Base-by-base conservation (phyloP, 2,329 filamentous ascomycete species). In the Bipolaris cookei region DNA sequence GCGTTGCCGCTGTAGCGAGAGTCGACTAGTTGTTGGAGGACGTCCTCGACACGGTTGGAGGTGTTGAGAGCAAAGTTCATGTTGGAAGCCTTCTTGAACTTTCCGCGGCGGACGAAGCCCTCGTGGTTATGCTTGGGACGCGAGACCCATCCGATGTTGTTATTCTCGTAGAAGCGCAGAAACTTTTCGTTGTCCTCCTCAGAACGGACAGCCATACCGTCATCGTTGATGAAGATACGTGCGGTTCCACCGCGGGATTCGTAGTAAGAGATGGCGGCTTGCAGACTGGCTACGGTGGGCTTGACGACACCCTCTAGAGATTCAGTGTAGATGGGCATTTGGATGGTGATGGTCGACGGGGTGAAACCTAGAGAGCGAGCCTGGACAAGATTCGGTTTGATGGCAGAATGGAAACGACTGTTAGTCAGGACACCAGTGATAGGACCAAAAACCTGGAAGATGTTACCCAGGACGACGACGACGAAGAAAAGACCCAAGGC, bases 321-420 rank as follows among this genome's bases (percentile, higher is more conserved):
- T 75, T 94, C 91, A 73, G 93, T 95, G 81, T 95, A 95, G 0
- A 95, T 90, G 10, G 91, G 91, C 72, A 90, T 92, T 69, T 95
- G 91, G 44, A 95, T 90, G 6, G 78, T 81, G 63, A 90, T 82
- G 69, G 90, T 89, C 2, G 89, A 89, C 8, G 92, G 80, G 72
- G 52, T 49, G 3, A 79, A 80, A 52, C 85, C 84, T 18, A 91
- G 20, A 82, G 83, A 2, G 88, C 87, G 21, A 84, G 83, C 37
- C 25, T 63, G 58, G 3, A 50, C 37, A 1, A 68, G 32, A 25
- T 61, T 61, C 80, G 80, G 7, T 88, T 69, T 71, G 59, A 62
- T 61, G 38, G 67, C 90, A 0, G 90, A 93, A 78, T 89, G 93
- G 78, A 89, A 93, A 72, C 90, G 90, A 69, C 89, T 91, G 82